These are phyloP conservation scores for Trichoderma reesei DNA, from an alignment of 495 filamentous ascomycete genomes.

Conservation along the genomic window DNA sequence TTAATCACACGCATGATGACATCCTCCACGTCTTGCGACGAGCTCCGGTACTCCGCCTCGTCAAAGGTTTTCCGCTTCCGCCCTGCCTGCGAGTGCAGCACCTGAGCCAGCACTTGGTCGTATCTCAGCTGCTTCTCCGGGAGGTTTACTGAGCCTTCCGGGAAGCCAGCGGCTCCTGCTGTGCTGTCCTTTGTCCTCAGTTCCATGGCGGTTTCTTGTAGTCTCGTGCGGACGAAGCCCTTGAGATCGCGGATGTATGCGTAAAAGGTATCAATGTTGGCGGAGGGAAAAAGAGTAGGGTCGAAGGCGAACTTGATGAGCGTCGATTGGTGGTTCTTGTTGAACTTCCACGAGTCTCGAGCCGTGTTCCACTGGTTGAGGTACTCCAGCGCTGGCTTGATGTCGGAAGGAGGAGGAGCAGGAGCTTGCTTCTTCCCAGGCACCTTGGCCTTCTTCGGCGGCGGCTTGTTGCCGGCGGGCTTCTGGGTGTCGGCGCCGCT, in stretches of 20 bases:
- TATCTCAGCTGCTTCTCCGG: slow-evolving; percentile 42
- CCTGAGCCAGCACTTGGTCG: slow-evolving; percentile 41
- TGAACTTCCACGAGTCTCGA: slow-evolving; percentile 76
- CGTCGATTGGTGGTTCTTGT: slow-evolving; percentile 76
- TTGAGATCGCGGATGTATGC: slow-evolving; percentile 63
- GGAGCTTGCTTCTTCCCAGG: slow-evolving; percentile 19
- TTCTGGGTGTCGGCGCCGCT: slow-evolving; percentile 30
- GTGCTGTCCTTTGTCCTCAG: slow-evolving; percentile 42
- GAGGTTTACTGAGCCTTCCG: slow-evolving; percentile 31
- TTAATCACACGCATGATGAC: slow-evolving; percentile 37
- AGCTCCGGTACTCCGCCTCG: slow-evolving; percentile 37
- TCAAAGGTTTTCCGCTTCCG: slow-evolving; percentile 31
- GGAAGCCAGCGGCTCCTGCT: slow-evolving; percentile 30
- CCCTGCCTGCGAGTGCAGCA: slow-evolving; percentile 26
- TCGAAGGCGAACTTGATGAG: slow-evolving; percentile 75
- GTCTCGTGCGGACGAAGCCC: slow-evolving; percentile 51
- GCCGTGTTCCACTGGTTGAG: slow-evolving; percentile 58
- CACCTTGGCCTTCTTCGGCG: slow-evolving; percentile 26
- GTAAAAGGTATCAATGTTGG: slow-evolving; percentile 53
- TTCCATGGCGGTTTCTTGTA: slow-evolving; percentile 52
- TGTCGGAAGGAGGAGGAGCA: slow-evolving; percentile 24
- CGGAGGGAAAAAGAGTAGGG: slow-evolving; percentile 49
- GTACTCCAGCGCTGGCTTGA: slow-evolving; percentile 61
- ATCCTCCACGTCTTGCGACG: slow-evolving; percentile 30
- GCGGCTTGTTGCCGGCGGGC: slow-evolving; percentile 16